Evolutionary conservation across 768 basidiomycete genomes (phyloP).

Genomic region (Agrocybe praecox): DNA sequence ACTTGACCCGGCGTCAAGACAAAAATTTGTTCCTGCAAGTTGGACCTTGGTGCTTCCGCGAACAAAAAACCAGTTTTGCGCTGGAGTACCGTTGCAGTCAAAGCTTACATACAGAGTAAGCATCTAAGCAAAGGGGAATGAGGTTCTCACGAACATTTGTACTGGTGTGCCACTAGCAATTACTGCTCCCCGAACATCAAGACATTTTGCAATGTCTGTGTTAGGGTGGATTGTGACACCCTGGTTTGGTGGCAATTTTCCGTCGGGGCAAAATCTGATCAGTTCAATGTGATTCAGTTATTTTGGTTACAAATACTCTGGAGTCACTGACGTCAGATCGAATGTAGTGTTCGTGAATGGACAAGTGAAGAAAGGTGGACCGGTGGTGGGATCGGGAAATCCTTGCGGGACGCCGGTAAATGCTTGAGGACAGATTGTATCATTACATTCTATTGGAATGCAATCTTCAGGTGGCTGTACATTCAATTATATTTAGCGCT

Average conservation of each 20-base stretch:
- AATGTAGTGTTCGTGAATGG: slow-evolving; percentile 8
- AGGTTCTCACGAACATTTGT: slow-evolving; percentile 25
- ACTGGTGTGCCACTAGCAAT: slow-evolving; percentile 31
- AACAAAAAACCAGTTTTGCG: slow-evolving; percentile 31
- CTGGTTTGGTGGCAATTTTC: background rate
- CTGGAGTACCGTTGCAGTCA: slow-evolving; percentile 32
- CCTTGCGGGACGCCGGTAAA: slow-evolving; percentile 14
- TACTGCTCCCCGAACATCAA: slow-evolving; percentile 30
- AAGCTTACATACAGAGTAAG: slow-evolving; percentile 20
- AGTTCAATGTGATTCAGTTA: background rate
- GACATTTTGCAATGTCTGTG: slow-evolving; percentile 23
- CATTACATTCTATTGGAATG: slow-evolving; percentile 20
- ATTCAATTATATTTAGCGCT: background rate
- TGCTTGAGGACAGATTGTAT: slow-evolving; percentile 19
- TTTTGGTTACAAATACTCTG: background rate
- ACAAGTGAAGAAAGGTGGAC: slow-evolving; percentile 8
- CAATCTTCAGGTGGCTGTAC: slow-evolving; percentile 13
- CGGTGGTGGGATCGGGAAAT: slow-evolving; percentile 10
- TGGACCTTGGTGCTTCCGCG: slow-evolving; percentile 27
- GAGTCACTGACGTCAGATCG: slow-evolving; percentile 11
- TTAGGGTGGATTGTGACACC: slow-evolving; percentile 29
- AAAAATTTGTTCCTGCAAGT: slow-evolving; percentile 32
- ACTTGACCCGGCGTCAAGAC: slow-evolving; percentile 36
- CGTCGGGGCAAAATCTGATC: slow-evolving; percentile 5
- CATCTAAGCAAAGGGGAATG: background rate